These are phyloP conservation scores for Backusella psychrophila DNA, from an alignment of 192 early-diverging fungal genomes.

Conservation along the genomic window DNA sequence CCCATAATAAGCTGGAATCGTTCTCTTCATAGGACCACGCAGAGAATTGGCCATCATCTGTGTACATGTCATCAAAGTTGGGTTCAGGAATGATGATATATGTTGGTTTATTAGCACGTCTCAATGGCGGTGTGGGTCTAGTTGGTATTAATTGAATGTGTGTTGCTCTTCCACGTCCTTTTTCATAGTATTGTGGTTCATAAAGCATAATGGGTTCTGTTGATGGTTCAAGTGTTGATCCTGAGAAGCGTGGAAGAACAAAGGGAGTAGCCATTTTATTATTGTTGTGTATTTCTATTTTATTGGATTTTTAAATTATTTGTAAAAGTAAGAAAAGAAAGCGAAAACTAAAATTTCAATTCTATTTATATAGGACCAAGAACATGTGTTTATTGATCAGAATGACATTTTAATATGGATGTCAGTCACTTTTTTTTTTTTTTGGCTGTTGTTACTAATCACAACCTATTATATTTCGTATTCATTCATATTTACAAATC, in stretches of 20 bases:
- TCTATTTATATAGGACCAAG: not conserved
- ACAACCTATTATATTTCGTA: not conserved
- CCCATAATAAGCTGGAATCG: not conserved
- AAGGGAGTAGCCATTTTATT: constrained; percentile 5
- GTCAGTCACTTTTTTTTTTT: constrained; percentile 1
- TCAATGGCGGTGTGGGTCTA: constrained; percentile 12
- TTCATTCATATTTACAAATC: not conserved
- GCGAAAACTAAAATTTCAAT: constrained; percentile 5
- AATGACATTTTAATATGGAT: constrained; percentile 1
- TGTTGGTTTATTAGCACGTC: constrained; percentile 15
- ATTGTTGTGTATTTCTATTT: not conserved
- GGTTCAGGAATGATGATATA: constrained; percentile 15
- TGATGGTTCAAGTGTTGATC: constrained; percentile 26
- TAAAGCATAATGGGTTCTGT: constrained; percentile 24
- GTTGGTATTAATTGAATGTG: constrained; percentile 15
- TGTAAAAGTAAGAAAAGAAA: not conserved
- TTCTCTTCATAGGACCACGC: constrained; percentile 14
- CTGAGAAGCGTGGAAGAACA: constrained; percentile 18
- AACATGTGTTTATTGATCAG: constrained; percentile 6
- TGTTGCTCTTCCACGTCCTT: constrained; percentile 12
- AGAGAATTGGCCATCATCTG: not conserved
- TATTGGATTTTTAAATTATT: not conserved
- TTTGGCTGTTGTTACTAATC: not conserved
- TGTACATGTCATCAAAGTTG: not conserved
- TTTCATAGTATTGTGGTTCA: constrained; percentile 15